phyloP scores from a whole-genome alignment of 257 asterid genomes.

The Pogostemon cablin region DNA sequence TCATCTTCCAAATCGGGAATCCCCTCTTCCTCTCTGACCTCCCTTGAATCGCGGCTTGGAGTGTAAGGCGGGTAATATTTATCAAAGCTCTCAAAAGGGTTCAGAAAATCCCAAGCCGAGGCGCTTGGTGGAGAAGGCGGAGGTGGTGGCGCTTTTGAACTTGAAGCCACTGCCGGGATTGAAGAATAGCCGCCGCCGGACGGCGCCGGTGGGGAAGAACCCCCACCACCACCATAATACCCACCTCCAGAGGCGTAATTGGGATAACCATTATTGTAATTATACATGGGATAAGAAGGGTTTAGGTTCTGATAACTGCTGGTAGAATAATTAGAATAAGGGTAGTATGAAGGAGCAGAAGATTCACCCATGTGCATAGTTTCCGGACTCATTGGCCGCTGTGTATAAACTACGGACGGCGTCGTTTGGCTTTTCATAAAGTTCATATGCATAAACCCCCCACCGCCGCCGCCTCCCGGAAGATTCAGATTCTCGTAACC shows the following conservation, averaged over 20 bases:
- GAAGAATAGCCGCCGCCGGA: conserved; percentile 46
- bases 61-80: conserved; percentile 63
- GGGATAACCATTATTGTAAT: conserved; percentile 34
- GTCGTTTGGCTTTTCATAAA: conserved; percentile 74
- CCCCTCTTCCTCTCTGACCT: conserved; percentile 95
- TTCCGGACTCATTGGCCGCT: conserved; percentile 72
- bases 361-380: conserved; percentile 75
- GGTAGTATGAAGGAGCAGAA: conserved; percentile 51
- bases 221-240: conserved; percentile 43
- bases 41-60: conserved; percentile 77
- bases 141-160: conserved; percentile 68
- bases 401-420: conserved; percentile 70
- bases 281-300: conserved; percentile 34
- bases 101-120: conserved; percentile 88
- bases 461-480: conserved; percentile 41
- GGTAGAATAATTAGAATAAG: conserved; percentile 38
- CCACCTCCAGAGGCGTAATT: conserved; percentile 52
- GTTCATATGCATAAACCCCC: conserved; percentile 60
- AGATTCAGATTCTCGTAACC: conserved; percentile 42
- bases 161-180: conserved; percentile 45
- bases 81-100: conserved; percentile 81
- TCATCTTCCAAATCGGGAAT: conserved; percentile 98
- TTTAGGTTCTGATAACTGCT: conserved; percentile 32
- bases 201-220: conserved; percentile 41
- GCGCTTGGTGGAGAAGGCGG: conserved; percentile 88